These are phyloP conservation scores for Cylindrotheca closterium DNA, from an alignment of 108 stramenopile species.

Conservation along the genomic window DNA sequence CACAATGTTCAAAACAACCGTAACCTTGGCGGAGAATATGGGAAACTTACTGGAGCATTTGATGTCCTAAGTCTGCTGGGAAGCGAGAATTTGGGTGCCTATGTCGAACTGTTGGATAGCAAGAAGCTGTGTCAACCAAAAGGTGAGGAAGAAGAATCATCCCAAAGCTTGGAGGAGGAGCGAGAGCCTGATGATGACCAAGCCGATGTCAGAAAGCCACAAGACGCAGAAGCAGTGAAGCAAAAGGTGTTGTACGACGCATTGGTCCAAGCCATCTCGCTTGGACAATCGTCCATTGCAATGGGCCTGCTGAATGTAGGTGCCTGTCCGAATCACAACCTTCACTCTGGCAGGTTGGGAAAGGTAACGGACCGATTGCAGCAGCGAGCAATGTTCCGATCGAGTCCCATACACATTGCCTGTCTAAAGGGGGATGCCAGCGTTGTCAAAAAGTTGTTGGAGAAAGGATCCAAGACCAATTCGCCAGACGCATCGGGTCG, in stretches of 20 bases:
- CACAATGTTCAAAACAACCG: slow-evolving; percentile 61
- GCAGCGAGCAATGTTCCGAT: slow-evolving; percentile 37
- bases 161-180: neutral
- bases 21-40: slow-evolving; percentile 67
- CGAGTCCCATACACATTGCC: slow-evolving; percentile 78
- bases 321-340: slow-evolving; percentile 58
- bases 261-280: slow-evolving; percentile 59
- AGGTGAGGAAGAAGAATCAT: neutral
- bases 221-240: neutral
- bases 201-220: slow-evolving; percentile 4
- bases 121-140: slow-evolving; percentile 14
- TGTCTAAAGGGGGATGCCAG: slow-evolving; percentile 50
- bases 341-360: slow-evolving; percentile 46
- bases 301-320: slow-evolving; percentile 54
- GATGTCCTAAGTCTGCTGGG: slow-evolving; percentile 52
- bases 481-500: slow-evolving; percentile 72
- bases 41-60: slow-evolving; percentile 63
- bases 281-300: slow-evolving; percentile 48
- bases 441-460: slow-evolving; percentile 50
- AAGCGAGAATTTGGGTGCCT: slow-evolving; percentile 58
- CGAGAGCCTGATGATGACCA: slow-evolving; percentile 4
- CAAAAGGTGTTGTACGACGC: slow-evolving; percentile 46
- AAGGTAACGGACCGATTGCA: slow-evolving; percentile 38
- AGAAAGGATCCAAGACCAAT: slow-evolving; percentile 53
- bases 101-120: slow-evolving; percentile 66